A percentile compares a stretch with the other conserved stretches of the same genome.
These are phyloP conservation scores for Linum tenue DNA, from an alignment of 345 rosid genomes.

Conservation along the genomic window DNA sequence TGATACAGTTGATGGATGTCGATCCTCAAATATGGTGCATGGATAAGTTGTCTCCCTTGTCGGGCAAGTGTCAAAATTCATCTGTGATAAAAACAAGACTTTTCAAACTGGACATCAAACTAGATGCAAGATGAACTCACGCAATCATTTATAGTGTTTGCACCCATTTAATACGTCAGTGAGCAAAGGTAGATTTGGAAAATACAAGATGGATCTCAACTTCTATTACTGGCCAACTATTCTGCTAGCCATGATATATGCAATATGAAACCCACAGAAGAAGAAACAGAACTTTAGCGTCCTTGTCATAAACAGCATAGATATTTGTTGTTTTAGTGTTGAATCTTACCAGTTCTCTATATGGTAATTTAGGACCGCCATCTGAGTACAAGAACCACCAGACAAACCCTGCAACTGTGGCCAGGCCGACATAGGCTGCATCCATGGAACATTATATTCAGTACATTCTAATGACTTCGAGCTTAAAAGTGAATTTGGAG, in stretches of 20 bases:
- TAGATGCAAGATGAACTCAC: too few species aligned
- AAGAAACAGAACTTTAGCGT: neutral
- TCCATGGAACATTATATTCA: slow-evolving; percentile 11
- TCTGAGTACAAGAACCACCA: slow-evolving; percentile 96
- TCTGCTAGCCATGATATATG: too few species aligned
- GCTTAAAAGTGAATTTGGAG: neutral
- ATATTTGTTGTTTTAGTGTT: neutral
- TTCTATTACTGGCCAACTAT: too few species aligned
- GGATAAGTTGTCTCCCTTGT: slow-evolving; percentile 80
- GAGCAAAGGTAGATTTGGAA: too few species aligned
- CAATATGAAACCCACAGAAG: neutral
- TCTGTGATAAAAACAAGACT: slow-evolving; percentile 37
- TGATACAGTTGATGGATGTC: slow-evolving; percentile 91
- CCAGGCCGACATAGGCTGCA: slow-evolving; percentile 98
- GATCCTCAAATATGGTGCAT: slow-evolving; percentile 87
- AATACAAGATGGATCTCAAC: too few species aligned
- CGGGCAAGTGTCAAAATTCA: slow-evolving; percentile 84
- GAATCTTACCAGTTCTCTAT: slow-evolving; percentile 72
- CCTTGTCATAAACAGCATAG: neutral
- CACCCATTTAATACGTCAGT: too few species aligned
- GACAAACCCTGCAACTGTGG: slow-evolving; percentile 93
- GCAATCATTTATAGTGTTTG: too few species aligned
- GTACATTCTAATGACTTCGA: slow-evolving; percentile 1
- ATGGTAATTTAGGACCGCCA: slow-evolving; percentile 77
- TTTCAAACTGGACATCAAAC: too few species aligned